Percentiles rank a stretch among this genome's conserved stretches.
Evolutionary conservation across 345 rosid genomes (phyloP).

Genomic region (Kernera saxatilis): DNA sequence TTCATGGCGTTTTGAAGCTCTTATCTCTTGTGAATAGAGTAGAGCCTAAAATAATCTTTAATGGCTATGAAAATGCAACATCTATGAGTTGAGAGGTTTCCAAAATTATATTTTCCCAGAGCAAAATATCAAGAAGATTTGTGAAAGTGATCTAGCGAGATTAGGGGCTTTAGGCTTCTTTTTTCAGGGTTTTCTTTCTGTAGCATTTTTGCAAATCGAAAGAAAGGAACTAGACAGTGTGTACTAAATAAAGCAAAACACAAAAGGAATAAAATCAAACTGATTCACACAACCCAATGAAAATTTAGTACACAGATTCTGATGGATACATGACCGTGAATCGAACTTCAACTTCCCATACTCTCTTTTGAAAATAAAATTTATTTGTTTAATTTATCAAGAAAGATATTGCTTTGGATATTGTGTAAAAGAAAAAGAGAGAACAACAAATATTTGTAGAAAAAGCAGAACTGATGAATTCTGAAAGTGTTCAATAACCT

Average conservation of each 20-base stretch:
- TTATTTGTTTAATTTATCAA: conserved; percentile 1
- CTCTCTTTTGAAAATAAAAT: background rate
- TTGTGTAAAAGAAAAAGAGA: background rate
- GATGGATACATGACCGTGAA: conserved; percentile 15
- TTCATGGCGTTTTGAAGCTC: conserved; percentile 3
- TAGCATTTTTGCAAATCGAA: background rate
- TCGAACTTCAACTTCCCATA: conserved; percentile 18
- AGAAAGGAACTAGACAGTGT: background rate
- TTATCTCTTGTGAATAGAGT: background rate
- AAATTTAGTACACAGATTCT: conserved; percentile 17
- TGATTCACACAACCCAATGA: conserved; percentile 14
- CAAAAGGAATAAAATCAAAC: conserved; percentile 1
- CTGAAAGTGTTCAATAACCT: background rate
- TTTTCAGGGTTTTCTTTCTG: background rate
- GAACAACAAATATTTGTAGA: background rate
- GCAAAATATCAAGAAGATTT: background rate
- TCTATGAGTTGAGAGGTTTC: too few relatives aligned
- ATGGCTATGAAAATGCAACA: background rate
- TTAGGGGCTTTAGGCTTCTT: background rate
- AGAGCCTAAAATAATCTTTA: background rate
- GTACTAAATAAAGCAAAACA: background rate
- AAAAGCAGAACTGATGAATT: background rate
- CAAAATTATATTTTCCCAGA: background rate
- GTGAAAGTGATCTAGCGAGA: background rate
- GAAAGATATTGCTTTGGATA: conserved; percentile 26